These are phyloP conservation scores for Viridothelium virens DNA, from an alignment of 495 filamentous ascomycete species.

Conservation along the genomic window DNA sequence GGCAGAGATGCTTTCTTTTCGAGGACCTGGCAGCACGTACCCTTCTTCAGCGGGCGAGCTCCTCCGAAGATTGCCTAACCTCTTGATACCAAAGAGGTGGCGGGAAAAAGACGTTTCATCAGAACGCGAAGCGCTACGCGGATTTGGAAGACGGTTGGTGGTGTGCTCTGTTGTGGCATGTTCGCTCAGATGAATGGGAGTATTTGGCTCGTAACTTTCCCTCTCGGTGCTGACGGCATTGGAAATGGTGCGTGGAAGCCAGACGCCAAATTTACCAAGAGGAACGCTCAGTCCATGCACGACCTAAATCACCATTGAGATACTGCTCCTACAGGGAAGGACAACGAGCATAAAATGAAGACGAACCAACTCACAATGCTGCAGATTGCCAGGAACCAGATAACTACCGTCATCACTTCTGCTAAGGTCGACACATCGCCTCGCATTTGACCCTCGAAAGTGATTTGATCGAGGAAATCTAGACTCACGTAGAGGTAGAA, in stretches of 20 bases:
- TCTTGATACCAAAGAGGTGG: slow-evolving; percentile 2
- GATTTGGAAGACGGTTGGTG: background rate
- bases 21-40: background rate
- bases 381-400: slow-evolving; percentile 82
- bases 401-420: slow-evolving; percentile 60
- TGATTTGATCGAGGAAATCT: slow-evolving; percentile 53
- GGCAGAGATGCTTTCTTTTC: background rate
- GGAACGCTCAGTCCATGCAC: slow-evolving; percentile 84
- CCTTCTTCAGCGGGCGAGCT: background rate
- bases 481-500: slow-evolving; percentile 79
- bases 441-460: slow-evolving; percentile 51
- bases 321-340: background rate
- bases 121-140: background rate
- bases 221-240: slow-evolving; percentile 42
- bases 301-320: slow-evolving; percentile 44
- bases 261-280: slow-evolving; percentile 72
- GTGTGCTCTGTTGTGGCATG: background rate
- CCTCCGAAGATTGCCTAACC: background rate
- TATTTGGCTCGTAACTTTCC: slow-evolving; percentile 11
- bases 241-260: slow-evolving; percentile 70
- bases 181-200: background rate
- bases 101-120: background rate
- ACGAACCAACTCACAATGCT: slow-evolving; percentile 61
- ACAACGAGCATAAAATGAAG: no score
- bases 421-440: slow-evolving; percentile 56